Conservation (phyloP, 2,329 filamentous ascomycete genomes). For the Fusarium sacchari region DNA sequence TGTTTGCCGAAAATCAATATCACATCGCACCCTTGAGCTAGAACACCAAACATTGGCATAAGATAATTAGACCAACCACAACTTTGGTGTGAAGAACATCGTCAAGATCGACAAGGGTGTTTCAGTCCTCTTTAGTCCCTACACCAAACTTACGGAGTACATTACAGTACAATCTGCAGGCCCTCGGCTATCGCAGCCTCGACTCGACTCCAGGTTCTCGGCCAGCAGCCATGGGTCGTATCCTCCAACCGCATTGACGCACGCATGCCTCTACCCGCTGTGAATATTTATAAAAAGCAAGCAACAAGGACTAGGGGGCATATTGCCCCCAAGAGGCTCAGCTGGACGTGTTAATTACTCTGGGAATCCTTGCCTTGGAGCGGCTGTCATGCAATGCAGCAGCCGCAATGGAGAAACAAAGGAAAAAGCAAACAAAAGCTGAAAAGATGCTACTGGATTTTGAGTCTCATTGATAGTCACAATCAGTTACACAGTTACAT, state of each 20-base stretch:
- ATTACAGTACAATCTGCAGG: conserved; percentile 6
- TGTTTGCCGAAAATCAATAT: neutral
- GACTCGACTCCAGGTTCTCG: conserved; percentile 34
- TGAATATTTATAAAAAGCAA: conserved; percentile 11
- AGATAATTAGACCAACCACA: conserved; percentile 34
- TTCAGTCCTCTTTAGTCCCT: conserved; percentile 9
- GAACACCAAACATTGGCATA: conserved; percentile 1
- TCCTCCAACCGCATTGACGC: conserved; percentile 15
- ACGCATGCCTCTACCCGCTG: conserved; percentile 22
- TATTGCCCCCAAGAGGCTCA: neutral
- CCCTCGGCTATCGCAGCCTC: conserved; percentile 40
- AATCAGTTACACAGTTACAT: neutral
- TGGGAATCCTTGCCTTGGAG: conserved; percentile 27
- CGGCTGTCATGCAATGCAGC: conserved; percentile 30
- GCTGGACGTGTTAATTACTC: neutral
- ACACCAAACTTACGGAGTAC: conserved; percentile 20
- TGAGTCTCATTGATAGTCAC: neutral
- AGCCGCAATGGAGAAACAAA: conserved; percentile 25
- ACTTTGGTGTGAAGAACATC: conserved; percentile 39
- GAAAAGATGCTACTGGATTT: conserved; percentile 15
- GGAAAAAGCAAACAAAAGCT: conserved; percentile 18
- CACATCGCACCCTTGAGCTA: neutral
- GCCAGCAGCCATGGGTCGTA: conserved; percentile 16
- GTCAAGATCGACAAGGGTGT: conserved; percentile 38
- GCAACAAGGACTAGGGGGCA: neutral